Evolutionary conservation across 345 rosid genomes (phyloP).

Genomic region (Syzygium jambos): DNA sequence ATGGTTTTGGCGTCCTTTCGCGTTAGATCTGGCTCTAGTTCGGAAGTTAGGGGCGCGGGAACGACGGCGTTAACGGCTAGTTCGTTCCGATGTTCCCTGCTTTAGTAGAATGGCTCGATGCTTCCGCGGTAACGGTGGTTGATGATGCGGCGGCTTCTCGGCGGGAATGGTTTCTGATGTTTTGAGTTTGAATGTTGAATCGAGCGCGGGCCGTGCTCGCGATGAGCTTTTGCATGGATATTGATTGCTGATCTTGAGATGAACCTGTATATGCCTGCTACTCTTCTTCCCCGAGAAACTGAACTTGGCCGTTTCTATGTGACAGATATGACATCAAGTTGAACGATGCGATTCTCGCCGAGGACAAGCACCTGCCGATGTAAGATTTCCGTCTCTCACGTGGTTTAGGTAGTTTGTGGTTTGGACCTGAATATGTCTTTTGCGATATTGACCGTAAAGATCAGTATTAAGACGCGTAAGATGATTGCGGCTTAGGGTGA

Average conservation of each 20-base stretch:
- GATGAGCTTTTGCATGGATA: neutral
- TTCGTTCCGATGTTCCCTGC: neutral
- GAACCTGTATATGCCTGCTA: neutral
- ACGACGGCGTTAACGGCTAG: neutral
- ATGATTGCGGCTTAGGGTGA: neutral
- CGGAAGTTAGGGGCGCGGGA: neutral
- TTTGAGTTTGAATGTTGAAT: neutral
- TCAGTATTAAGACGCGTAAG: neutral
- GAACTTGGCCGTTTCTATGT: neutral
- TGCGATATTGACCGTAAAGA: neutral
- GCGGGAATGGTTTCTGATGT: neutral
- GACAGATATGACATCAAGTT: slow-evolving; percentile 73
- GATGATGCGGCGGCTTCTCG: neutral
- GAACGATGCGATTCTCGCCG: slow-evolving; percentile 92
- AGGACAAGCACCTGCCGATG: slow-evolving; percentile 92
- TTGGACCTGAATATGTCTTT: neutral
- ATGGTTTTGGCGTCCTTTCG: neutral
- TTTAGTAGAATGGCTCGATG: neutral
- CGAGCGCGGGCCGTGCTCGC: neutral
- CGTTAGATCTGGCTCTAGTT: neutral
- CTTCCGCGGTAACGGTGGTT: neutral
- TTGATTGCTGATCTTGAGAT: neutral
- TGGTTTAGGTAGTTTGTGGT: neutral
- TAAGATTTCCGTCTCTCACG: slow-evolving; percentile 19
- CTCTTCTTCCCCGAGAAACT: neutral